A percentile compares a stretch with the other conserved stretches of the same genome.
phyloP scores from a whole-genome alignment of 2,329 filamentous ascomycete species.

The Aspergillus sp. region DNA sequence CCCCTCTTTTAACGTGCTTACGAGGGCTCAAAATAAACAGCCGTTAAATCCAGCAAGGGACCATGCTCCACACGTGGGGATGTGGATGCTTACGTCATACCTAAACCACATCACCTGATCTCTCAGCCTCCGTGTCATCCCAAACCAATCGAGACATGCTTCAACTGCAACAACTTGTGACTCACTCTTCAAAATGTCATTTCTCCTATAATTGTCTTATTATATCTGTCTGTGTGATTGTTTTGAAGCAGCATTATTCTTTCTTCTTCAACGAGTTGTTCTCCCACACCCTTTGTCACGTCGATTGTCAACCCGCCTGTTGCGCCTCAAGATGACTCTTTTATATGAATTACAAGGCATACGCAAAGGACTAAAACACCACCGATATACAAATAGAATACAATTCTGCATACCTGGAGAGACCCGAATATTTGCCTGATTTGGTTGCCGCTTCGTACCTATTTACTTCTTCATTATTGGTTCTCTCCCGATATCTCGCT shows the following conservation, averaged over 20 bases:
- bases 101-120: neutral
- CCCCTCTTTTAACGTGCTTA: neutral
- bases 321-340: constrained; percentile 21
- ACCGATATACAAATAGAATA: constrained; percentile 7
- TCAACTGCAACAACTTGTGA: constrained; percentile 3
- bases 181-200: constrained; percentile 13
- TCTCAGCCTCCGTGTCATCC: neutral
- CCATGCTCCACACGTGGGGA: neutral
- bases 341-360: constrained; percentile 9
- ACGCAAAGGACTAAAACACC: constrained; percentile 9
- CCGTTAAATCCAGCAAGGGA: neutral
- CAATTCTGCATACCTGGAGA: constrained; percentile 5
- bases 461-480: neutral
- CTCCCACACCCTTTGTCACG: neutral
- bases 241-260: neutral
- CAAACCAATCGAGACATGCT: neutral
- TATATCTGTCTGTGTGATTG: neutral
- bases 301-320: neutral
- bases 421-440: constrained; percentile 8
- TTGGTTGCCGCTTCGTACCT: neutral
- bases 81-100: neutral
- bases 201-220: constrained; percentile 2
- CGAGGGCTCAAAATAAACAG: neutral
- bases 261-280: neutral
- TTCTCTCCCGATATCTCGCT: too few relatives aligned